A percentile compares a stretch with the other conserved stretches of the same genome.
These are phyloP conservation scores for Aspergillus thermomutatus DNA, from an alignment of 2,329 filamentous ascomycete genomes.

Conservation along the genomic window DNA sequence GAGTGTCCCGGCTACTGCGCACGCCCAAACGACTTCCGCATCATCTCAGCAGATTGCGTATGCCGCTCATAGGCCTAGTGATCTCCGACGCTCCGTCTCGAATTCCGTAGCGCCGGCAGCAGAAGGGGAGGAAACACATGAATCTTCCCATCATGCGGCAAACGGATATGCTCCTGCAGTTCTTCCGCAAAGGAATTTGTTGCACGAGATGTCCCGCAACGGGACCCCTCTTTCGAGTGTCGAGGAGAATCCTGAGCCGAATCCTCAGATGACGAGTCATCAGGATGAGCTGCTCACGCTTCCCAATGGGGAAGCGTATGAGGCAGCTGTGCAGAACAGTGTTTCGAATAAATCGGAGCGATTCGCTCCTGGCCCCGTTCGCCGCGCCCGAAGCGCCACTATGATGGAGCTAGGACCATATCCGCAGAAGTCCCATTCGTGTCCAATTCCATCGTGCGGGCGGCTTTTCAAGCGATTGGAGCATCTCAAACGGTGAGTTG, in stretches of 20 bases:
- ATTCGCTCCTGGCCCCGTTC: constrained; percentile 65
- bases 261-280: constrained; percentile 61
- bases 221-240: constrained; percentile 84
- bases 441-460: constrained; percentile 97
- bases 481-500: constrained; percentile 91
- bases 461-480: constrained; percentile 98
- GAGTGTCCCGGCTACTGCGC: constrained; percentile 59
- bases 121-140: constrained; percentile 76
- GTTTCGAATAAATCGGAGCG: constrained; percentile 56
- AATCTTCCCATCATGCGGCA: constrained; percentile 73
- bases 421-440: constrained; percentile 96
- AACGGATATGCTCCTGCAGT: constrained; percentile 68
- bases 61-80: constrained; percentile 74
- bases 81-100: constrained; percentile 87
- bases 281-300: constrained; percentile 67
- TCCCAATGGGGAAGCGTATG: constrained; percentile 59
- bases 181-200: constrained; percentile 72
- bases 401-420: constrained; percentile 96
- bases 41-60: constrained; percentile 45
- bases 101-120: constrained; percentile 77
- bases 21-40: constrained; percentile 42
- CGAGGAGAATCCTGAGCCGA: constrained; percentile 75
- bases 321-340: constrained; percentile 54
- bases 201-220: constrained; percentile 77
- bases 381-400: constrained; percentile 88